Base-by-base conservation (phyloP, 176 grass and related monocot species). In the Musa acuminata region DNA sequence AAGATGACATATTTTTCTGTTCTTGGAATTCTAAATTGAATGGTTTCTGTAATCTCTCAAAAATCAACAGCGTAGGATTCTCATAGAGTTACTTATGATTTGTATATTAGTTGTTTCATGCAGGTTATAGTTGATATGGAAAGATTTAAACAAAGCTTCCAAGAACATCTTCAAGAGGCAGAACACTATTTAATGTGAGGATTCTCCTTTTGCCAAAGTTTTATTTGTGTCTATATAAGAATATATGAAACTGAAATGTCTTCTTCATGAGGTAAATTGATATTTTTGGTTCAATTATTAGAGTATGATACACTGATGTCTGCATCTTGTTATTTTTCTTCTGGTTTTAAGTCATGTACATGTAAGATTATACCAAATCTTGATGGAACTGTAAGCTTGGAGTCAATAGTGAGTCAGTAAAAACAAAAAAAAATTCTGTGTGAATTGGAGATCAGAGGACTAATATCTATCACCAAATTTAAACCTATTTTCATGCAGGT, bases 81-180 rank as follows among this genome's bases (percentile, higher is more conserved):
- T 25, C 2, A 25, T 67, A 3, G 14, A 3, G 48, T 77, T 67
- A 79, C 53, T 57, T 66, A 24, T 83, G 16, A 48, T 74, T 59
- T 59, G 54, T 53, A 79, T 22, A 14, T 17, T 52, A 63, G 55
- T 26, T 81, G 77, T 29, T 78, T 58, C 54, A 75, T 85, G 80
- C 89, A 92, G 89, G 80, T 92, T 78, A 92, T 92, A 79, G 71
- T 84, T 81, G 89, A 92, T 62, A 92, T 92, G 89, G 89, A 92
- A 83, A 88, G 79, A 66, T 88, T 84, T 73, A 92, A 92, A 81
- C 89, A 92, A 76, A 69, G 69, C 53, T 88, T 86, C 53, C 85
- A 77, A 22, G 80, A 81, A 69, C 17, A 88, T 75, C 83, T 92
- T 83, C 83, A 85, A 74, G 59, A 91, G 69, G 80, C 89, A 72